These are phyloP conservation scores for Penicillium taxi DNA, from an alignment of 495 filamentous ascomycete genomes.

Conservation along the genomic window DNA sequence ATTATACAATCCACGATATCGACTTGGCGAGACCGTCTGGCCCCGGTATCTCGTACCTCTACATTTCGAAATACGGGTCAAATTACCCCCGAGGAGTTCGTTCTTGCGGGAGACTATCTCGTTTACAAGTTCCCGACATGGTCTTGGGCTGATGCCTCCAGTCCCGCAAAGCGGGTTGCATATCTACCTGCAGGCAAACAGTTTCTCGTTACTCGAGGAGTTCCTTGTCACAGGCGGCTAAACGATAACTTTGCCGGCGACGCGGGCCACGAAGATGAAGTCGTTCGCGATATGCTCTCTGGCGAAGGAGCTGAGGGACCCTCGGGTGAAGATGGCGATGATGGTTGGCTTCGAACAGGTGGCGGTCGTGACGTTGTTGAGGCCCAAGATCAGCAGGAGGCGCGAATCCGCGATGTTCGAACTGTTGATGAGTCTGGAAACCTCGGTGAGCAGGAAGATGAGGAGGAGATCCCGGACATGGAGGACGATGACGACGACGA, in stretches of 20 bases:
- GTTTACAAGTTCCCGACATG: slow-evolving; percentile 99
- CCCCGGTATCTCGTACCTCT: slow-evolving; percentile 78
- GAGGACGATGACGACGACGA: slow-evolving; percentile 96
- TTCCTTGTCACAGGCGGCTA: slow-evolving; percentile 83
- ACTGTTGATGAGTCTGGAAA: slow-evolving; percentile 81
- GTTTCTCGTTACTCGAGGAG: slow-evolving; percentile 87
- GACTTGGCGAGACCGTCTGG: slow-evolving; percentile 79
- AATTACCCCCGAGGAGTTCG: slow-evolving; percentile 96
- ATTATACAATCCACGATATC: slow-evolving; percentile 75
- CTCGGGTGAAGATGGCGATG: slow-evolving; percentile 58
- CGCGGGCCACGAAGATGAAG: slow-evolving; percentile 72
- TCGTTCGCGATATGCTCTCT: slow-evolving; percentile 70
- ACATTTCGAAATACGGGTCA: slow-evolving; percentile 90
- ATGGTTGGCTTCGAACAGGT: slow-evolving; percentile 88
- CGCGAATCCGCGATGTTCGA: slow-evolving; percentile 68
- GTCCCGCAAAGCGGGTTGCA: slow-evolving; percentile 61
- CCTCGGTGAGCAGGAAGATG: slow-evolving; percentile 59
- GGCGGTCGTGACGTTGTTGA: slow-evolving; percentile 47
- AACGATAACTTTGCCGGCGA: slow-evolving; percentile 90
- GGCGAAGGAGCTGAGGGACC: slow-evolving; percentile 43
- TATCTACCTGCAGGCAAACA: slow-evolving; percentile 89
- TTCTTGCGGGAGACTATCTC: slow-evolving; percentile 92
- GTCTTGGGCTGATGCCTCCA: slow-evolving; percentile 90
- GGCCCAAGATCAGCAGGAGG: slow-evolving; percentile 50
- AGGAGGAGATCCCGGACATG: slow-evolving; percentile 94